phyloP scores from a whole-genome alignment of 1,139 yeast genomes.

The Yamadazyma membranifaciens region DNA sequence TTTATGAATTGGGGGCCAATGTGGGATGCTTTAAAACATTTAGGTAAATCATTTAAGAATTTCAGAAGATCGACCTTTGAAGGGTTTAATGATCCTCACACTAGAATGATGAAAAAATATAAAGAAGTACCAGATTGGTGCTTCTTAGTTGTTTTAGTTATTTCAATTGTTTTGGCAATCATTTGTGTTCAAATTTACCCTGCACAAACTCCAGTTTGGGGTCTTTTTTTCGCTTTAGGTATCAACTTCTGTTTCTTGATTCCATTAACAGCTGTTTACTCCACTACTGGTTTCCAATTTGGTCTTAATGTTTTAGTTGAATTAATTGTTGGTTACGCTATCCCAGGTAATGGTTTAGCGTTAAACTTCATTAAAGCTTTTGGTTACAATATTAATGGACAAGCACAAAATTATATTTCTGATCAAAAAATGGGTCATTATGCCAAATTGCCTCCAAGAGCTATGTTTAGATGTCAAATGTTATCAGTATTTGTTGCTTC shows the following conservation, averaged over 20 bases:
- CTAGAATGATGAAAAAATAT: slow-evolving; percentile 51
- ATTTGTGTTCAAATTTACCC: slow-evolving; percentile 42
- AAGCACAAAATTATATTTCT: slow-evolving; percentile 51
- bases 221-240: slow-evolving; percentile 51
- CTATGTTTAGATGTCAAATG: slow-evolving; percentile 56
- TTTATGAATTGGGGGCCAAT: slow-evolving; percentile 28
- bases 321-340: slow-evolving; percentile 55
- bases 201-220: slow-evolving; percentile 51
- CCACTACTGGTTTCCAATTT: slow-evolving; percentile 49
- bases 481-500: slow-evolving; percentile 35
- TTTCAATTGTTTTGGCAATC: slow-evolving; percentile 47
- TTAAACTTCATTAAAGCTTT: slow-evolving; percentile 55
- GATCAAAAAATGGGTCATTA: slow-evolving; percentile 61
- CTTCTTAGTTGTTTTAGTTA: slow-evolving; percentile 42
- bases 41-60: slow-evolving; percentile 23
- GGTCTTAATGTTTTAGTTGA: slow-evolving; percentile 59
- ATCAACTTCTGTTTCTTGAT: slow-evolving; percentile 51
- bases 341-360: slow-evolving; percentile 61
- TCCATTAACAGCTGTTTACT: slow-evolving; percentile 45
- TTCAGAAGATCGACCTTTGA: slow-evolving; percentile 25
- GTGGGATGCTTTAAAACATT: slow-evolving; percentile 6
- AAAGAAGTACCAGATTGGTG: slow-evolving; percentile 63
- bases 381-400: slow-evolving; percentile 57
- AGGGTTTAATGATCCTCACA: slow-evolving; percentile 44
- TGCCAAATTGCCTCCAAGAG: slow-evolving; percentile 53